A percentile compares a stretch with the other conserved stretches of the same genome.
These are phyloP conservation scores for Starmerella etchellsii DNA, from an alignment of 805 yeast species.

Conservation along the genomic window DNA sequence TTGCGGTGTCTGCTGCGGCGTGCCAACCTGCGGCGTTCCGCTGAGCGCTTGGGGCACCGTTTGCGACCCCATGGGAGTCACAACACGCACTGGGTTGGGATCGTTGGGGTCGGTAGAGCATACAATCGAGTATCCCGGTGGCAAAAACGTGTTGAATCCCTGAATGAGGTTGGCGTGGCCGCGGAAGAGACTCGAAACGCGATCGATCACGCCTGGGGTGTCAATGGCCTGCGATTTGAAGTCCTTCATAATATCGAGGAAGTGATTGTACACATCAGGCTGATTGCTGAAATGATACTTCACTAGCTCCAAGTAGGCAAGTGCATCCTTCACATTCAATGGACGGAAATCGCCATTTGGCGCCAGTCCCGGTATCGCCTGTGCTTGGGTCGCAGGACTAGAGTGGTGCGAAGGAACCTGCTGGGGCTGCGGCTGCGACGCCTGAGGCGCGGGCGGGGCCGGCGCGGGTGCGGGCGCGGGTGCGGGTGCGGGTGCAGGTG, in stretches of 20 bases:
- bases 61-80: conserved; percentile 82
- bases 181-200: conserved; percentile 79
- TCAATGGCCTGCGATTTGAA: conserved; percentile 92
- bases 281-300: conserved; percentile 82
- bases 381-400: conserved; percentile 3
- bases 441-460: conserved; percentile 1
- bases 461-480: conserved; percentile 9
- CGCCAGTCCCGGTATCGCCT: conserved; percentile 17
- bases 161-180: conserved; percentile 89
- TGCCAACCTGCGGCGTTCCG: conserved; percentile 8
- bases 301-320: conserved; percentile 89
- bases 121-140: conserved; percentile 88
- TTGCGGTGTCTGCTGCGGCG: background rate
- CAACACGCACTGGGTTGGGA: conserved; percentile 83
- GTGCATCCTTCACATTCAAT: conserved; percentile 88
- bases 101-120: conserved; percentile 82
- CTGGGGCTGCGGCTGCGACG: conserved; percentile 7
- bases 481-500: conserved; percentile 7
- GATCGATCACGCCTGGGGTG: conserved; percentile 95
- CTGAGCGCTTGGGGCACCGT: conserved; percentile 13
- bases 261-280: conserved; percentile 92
- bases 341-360: conserved; percentile 35
- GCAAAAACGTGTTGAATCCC: conserved; percentile 94
- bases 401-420: conserved; percentile 8
- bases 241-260: conserved; percentile 96